These are phyloP conservation scores for Elongisporangium anandrum DNA, from an alignment of 352 stramenopile genomes.

Conservation along the genomic window DNA sequence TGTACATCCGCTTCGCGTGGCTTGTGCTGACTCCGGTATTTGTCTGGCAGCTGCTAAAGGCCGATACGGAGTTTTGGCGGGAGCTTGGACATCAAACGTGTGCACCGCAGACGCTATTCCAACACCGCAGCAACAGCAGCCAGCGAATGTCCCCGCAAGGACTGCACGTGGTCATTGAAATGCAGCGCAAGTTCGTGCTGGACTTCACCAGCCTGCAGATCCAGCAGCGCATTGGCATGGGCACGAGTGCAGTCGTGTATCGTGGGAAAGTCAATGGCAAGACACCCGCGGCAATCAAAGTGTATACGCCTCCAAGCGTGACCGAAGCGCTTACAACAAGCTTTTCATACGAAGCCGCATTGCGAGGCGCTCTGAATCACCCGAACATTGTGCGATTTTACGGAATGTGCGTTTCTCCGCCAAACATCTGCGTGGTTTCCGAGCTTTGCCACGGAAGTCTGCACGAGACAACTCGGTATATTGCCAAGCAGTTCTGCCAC, in stretches of 20 bases:
- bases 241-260: constrained; percentile 45
- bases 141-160: constrained; percentile 34
- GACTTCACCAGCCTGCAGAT: constrained; percentile 34
- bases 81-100: constrained; percentile 34
- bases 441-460: constrained; percentile 50
- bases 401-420: constrained; percentile 53
- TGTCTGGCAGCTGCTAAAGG: constrained; percentile 37
- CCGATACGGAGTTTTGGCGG: constrained; percentile 63
- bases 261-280: constrained; percentile 33
- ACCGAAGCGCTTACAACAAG: constrained; percentile 38
- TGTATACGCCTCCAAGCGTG: constrained; percentile 55
- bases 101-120: constrained; percentile 27
- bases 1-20: constrained; percentile 27
- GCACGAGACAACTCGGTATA: constrained; percentile 27
- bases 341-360: constrained; percentile 49
- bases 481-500: constrained; percentile 5
- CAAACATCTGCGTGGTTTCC: constrained; percentile 55
- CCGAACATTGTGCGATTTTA: constrained; percentile 57
- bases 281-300: constrained; percentile 47
- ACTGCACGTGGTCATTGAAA: constrained; percentile 50
- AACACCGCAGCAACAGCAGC: constrained; percentile 28
- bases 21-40: constrained; percentile 27
- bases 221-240: constrained; percentile 31
- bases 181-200: constrained; percentile 40
- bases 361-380: constrained; percentile 45